Evolutionary conservation across 805 yeast genomes (phyloP).

Genomic region (Zygoascus biomembranicola): DNA sequence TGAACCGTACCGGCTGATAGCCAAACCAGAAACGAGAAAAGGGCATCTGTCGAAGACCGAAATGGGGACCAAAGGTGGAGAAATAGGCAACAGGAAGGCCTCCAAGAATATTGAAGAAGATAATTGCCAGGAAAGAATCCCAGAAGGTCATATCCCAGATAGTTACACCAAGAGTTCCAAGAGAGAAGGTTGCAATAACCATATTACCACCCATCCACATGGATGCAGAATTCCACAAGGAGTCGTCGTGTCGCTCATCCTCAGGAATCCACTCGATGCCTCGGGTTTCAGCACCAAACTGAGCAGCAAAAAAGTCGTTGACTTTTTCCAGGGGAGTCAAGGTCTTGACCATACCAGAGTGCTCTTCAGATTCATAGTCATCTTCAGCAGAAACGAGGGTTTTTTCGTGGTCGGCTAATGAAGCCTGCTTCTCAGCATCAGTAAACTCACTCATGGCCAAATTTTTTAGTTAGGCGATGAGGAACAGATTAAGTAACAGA

Average conservation of each 20-base stretch:
- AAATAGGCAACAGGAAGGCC: conserved; percentile 72
- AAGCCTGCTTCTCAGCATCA: conserved; percentile 1
- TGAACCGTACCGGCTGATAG: conserved; percentile 62
- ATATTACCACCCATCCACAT: conserved; percentile 91
- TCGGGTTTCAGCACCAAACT: conserved; percentile 41
- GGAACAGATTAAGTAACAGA: background rate
- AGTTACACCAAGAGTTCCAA: conserved; percentile 65
- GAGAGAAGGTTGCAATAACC: conserved; percentile 73
- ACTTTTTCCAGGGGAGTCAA: conserved; percentile 1
- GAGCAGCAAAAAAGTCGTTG: conserved; percentile 4
- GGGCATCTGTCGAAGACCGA: conserved; percentile 85
- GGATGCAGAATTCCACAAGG: conserved; percentile 62
- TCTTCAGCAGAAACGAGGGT: background rate
- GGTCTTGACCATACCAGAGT: conserved; percentile 8
- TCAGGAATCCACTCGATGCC: conserved; percentile 80
- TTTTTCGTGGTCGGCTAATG: background rate
- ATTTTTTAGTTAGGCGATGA: background rate
- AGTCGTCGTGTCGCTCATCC: conserved; percentile 63
- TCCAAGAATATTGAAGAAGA: conserved; percentile 71
- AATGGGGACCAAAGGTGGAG: conserved; percentile 73
- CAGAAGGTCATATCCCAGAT: conserved; percentile 65
- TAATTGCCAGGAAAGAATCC: conserved; percentile 55
- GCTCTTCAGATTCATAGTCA: background rate
- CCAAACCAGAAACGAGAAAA: conserved; percentile 74
- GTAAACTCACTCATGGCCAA: background rate